Evolutionary conservation across 176 grass and related monocot genomes (phyloP).

Genomic region (Pontederia paniculata): DNA sequence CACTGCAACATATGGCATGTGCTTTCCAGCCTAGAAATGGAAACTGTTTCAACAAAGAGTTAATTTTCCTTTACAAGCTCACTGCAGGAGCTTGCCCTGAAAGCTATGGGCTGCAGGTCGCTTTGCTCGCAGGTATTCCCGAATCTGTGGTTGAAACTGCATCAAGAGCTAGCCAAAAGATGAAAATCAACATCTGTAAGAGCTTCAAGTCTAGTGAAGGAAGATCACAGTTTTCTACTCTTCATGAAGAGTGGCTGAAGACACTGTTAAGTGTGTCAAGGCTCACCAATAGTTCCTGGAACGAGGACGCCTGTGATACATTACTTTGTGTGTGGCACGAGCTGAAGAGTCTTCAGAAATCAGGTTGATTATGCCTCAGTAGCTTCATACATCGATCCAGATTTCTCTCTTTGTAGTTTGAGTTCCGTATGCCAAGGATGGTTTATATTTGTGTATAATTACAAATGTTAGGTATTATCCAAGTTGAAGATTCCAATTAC

Average conservation of each 20-base stretch:
- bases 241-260: constrained; percentile 82
- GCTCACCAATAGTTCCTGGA: constrained; percentile 16
- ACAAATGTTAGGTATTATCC: no score
- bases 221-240: constrained; percentile 59
- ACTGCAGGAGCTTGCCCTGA: constrained; percentile 58
- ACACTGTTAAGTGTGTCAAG: constrained; percentile 27
- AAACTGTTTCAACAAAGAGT: constrained; percentile 24
- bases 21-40: constrained; percentile 38
- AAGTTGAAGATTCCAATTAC: no score
- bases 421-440: no score
- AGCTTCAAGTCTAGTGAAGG: constrained; percentile 71
- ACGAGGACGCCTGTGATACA: constrained; percentile 65
- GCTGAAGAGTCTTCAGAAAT: constrained; percentile 45
- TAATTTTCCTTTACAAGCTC: constrained; percentile 77
- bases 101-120: constrained; percentile 88
- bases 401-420: no score
- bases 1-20: constrained; percentile 86
- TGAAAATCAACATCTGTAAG: constrained; percentile 41
- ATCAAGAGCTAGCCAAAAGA: constrained; percentile 37
- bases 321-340: constrained; percentile 62
- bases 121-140: constrained; percentile 68
- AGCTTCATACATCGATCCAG: no score
- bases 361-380: not conserved
- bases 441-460: no score
- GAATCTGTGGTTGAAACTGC: constrained; percentile 48